Percentiles rank a stretch among this genome's conserved stretches.
Conservation (phyloP, 2,329 filamentous ascomycete species). For the Volutella citrinella region DNA sequence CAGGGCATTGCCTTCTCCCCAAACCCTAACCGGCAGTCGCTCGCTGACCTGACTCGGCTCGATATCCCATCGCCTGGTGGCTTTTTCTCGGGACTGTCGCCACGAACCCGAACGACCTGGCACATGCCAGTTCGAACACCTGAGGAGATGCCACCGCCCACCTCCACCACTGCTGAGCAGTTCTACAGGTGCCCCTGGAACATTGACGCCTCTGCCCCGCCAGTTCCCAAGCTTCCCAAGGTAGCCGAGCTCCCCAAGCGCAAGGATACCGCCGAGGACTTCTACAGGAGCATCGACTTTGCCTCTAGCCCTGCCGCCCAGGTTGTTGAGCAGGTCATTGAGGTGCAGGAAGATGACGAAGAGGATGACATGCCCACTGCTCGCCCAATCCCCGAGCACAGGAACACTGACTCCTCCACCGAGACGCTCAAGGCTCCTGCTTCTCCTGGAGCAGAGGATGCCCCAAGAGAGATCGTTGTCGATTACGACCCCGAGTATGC, state of each 20-base stretch:
- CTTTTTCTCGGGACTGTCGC: slow-evolving; percentile 84
- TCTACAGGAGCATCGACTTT: slow-evolving; percentile 35
- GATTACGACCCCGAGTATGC: slow-evolving; percentile 76
- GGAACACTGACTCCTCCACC: slow-evolving; percentile 27
- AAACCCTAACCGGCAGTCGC: slow-evolving; percentile 47
- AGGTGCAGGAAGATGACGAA: slow-evolving; percentile 48
- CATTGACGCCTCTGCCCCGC: slow-evolving; percentile 31
- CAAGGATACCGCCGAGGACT: slow-evolving; percentile 37
- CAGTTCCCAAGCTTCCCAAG: slow-evolving; percentile 32
- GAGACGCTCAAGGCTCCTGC: slow-evolving; percentile 31
- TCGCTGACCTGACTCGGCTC: slow-evolving; percentile 72
- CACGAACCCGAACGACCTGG: slow-evolving; percentile 78
- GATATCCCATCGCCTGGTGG: slow-evolving; percentile 89
- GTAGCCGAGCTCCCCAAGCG: slow-evolving; percentile 34
- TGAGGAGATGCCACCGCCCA: slow-evolving; percentile 61
- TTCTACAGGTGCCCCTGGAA: slow-evolving; percentile 88
- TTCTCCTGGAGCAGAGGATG: slow-evolving; percentile 53
- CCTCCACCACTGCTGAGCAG: slow-evolving; percentile 85
- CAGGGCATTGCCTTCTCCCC: slow-evolving; percentile 25
- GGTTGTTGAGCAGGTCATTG: slow-evolving; percentile 63
- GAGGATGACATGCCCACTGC: slow-evolving; percentile 67
- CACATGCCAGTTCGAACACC: slow-evolving; percentile 56
- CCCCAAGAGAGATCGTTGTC: slow-evolving; percentile 61
- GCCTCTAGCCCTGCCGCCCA: slow-evolving; percentile 37
- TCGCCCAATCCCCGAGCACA: slow-evolving; percentile 40